These are phyloP conservation scores for Scenedesmus sp. DNA, from an alignment of 163 green algal genomes.

Conservation along the genomic window DNA sequence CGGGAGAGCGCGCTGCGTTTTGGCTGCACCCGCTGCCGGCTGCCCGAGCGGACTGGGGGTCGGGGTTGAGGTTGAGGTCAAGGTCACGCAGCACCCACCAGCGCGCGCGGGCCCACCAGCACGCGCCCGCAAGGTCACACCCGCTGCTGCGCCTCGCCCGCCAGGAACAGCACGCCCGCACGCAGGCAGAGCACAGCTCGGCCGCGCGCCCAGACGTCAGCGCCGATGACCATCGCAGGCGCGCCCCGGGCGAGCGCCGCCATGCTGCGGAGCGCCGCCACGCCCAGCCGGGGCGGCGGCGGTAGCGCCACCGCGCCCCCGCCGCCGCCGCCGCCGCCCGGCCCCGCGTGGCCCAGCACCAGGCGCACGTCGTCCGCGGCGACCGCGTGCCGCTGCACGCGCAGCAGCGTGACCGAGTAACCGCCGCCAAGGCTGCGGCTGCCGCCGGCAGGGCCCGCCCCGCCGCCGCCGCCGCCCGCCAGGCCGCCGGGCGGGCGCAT, in stretches of 20 bases:
- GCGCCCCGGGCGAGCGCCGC: conserved; percentile 16
- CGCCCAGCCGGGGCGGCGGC: conserved; percentile 19
- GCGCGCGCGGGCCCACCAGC: too few relatives aligned
- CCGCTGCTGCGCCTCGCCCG: conserved; percentile 7
- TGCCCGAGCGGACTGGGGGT: too few relatives aligned
- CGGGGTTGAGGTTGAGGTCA: too few relatives aligned
- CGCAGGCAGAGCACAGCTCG: conserved; percentile 43
- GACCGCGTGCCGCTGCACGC: conserved; percentile 19
- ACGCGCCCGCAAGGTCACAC: too few relatives aligned
- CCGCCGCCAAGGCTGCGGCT: conserved; percentile 9
- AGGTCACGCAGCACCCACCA: too few relatives aligned
- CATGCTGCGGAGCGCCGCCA: conserved; percentile 17
- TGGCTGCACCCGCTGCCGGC: too few relatives aligned
- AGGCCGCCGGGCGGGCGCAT: background rate
- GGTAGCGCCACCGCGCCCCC: background rate
- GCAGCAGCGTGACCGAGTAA: background rate
- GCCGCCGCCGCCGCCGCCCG: background rate
- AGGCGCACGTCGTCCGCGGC: background rate
- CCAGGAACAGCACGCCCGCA: conserved; percentile 24
- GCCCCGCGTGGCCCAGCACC: conserved; percentile 21
- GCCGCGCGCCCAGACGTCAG: conserved; percentile 26
- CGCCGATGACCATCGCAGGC: conserved; percentile 31
- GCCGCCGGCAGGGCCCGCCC: background rate
- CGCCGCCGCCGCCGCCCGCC: background rate
- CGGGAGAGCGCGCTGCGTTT: too few relatives aligned